Conservation (phyloP, 75 land plant genomes). For the Adiantum capillusveneris region DNA sequence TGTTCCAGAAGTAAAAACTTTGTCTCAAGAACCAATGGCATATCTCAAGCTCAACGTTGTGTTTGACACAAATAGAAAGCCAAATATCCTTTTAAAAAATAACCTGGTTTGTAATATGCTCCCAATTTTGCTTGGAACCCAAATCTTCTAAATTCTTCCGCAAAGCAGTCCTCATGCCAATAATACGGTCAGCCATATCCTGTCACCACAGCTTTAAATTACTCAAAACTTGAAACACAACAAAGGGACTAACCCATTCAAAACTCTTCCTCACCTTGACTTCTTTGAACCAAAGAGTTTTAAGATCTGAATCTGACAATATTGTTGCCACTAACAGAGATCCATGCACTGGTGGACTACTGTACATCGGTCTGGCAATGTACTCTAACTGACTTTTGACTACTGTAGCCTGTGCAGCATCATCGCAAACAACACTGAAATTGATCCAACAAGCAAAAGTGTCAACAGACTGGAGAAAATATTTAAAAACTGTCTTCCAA, state of each 20-base stretch:
- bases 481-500: too few species aligned
- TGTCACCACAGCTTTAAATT: too few species aligned
- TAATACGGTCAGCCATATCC: constrained; percentile 97
- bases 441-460: not conserved
- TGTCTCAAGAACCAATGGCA: not conserved
- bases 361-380: constrained; percentile 93
- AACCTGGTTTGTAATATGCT: constrained; percentile 89
- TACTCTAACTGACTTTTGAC: constrained; percentile 89
- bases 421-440: constrained; percentile 65
- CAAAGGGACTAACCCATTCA: too few species aligned
- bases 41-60: not conserved
- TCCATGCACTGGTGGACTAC: constrained; percentile 92
- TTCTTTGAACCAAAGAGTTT: constrained; percentile 66
- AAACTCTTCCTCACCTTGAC: constrained; percentile 45
- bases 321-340: constrained; percentile 78
- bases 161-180: constrained; percentile 70
- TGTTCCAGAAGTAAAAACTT: constrained; percentile 13
- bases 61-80: too few species aligned
- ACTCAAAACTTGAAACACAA: too few species aligned
- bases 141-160: constrained; percentile 64
- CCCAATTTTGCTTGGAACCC: constrained; percentile 68
- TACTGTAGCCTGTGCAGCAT: constrained; percentile 59
- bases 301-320: constrained; percentile 65
- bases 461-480: not conserved
- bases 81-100: not conserved